Base-by-base conservation (phyloP, 2,329 filamentous ascomycete genomes). In the Chaetomium globosum region DNA sequence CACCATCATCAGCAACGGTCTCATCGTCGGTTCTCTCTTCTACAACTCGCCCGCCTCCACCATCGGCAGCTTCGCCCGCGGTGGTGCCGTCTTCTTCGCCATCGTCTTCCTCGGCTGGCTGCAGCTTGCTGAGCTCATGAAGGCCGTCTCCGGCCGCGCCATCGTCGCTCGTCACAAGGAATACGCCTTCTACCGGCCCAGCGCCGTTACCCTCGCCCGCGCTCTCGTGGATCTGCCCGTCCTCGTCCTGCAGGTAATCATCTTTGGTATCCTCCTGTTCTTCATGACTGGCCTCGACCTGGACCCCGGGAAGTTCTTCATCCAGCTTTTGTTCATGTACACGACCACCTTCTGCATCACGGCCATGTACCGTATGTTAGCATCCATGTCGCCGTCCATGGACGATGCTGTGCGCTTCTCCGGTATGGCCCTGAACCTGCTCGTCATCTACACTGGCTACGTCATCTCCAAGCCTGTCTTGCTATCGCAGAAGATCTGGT, bases 11-110 rank as follows among this genome's bases (percentile, higher is more conserved):
- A 84, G 88, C 64, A 91, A 91, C 74, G 80, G 76, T 4, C 81
- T 96, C 10, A 91, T 96, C 67, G 88, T 93, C 61, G 89, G 90
- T 1, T 91, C 89, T 2, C 81, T 95, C 21, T 95, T 95, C 77
- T 91, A 92, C 71, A 85, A 90, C 67, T 78, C 91, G 33, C 77
- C 83, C 0, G 69, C 78, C 0, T 80, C 83, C 54, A 91, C 89
- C 0, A 75, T 75, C 1, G 89, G 87, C 62, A 88, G 90, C 74
- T 93, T 88, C 75, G 74, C 79, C 2, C 78, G 81, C 0, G 80
- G 81, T 26, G 81, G 83, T 19, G 74, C 78, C 0, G 70, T 82
- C 19, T 85, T 85, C 74, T 83, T 84, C 67, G 74, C 82, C 2
- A 76, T 85, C 4, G 65, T 87, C n/a, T 85, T 87, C 71, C 78